Base-by-base conservation (phyloP, 176 grass and related monocot species). In the Oryza glaberrima region DNA sequence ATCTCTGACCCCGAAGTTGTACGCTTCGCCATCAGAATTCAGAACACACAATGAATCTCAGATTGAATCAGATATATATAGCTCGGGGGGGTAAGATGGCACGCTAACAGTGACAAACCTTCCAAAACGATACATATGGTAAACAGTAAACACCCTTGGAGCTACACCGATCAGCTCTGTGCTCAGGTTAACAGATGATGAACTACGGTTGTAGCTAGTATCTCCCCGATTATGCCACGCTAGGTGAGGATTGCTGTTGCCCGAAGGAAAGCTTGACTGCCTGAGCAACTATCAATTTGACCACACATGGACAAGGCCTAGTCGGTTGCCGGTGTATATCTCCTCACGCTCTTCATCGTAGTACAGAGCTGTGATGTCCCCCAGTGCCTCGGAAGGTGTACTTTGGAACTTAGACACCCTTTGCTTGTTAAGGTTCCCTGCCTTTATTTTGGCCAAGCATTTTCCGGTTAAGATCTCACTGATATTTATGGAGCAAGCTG, bases 381-480 rank as follows among this genome's bases (percentile, higher is more conserved):
- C 79, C 11, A 94, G 73, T 43, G 88, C 92, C 75, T 94, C 88
- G 2, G 89, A 43, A 46, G 88, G 85, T 23, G 88, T 84, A 67
- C 67, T 86, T n/a, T 60, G 79, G 58, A 88, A 91, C 63, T 28
- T 85, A 7, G 70, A 90, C 19, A 75, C 14, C 71, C 11, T 85
- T 45, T 80, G 36, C 74, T 73, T 88, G 82, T 68, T 63, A 36
- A 87, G 73, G 77, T 69, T 73, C 77, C 78, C 81, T 11, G 83
- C 86, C 73, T 85, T 84, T 84, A 94, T 94, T 86, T 94, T 94
- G 34, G 86, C 92, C 45, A 94, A 58, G 28, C 86, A 94, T 91
- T 94, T 94, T 48, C 88, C 88, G 0, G 92, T 94, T 73, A 94
- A 86, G 77, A 94, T 94, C 74, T 94, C 87, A 1, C 92, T 94